Base-by-base conservation (phyloP, 176 grass and related monocot genomes). In the Avena atlantica region DNA sequence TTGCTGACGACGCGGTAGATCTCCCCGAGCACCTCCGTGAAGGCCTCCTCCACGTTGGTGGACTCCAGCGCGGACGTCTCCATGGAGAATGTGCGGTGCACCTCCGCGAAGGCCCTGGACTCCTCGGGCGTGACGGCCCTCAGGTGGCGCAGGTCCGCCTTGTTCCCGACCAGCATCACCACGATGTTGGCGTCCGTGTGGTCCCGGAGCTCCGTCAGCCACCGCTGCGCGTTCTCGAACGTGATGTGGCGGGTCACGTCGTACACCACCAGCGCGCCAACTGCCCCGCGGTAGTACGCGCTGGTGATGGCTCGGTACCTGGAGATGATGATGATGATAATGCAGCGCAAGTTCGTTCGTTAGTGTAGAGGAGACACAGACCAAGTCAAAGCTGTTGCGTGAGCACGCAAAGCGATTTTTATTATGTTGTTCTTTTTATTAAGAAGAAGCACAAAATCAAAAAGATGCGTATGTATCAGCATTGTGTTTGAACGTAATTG, bases 281-380 rank as follows among this genome's bases (percentile, higher is more conserved):
- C 86, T 34, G 92, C 92, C 15, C 92, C 92, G 24, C 92, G 89
- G 83, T 91, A 93, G 86, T 93, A 93, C 0, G 92, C 89, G 75
- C 92, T 93, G 60, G 92, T 93, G 92, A 93, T 93, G 63, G 92
- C 92, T 23, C 92, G 83, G 86, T 91, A 93, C 83, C 92, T 91
- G 51, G 4, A 48, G 12, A 24, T 9, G 64, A 67, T 65, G 27
- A 34, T 34, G 31, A 34, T 34, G 25, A 66, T 64, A 16, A 62
- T 51, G 81, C 87, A 58, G 27, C 7, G 52, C 34, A 14, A 29
- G 52, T 17, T 8, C 64, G 27, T 67, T 36, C 12, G 1, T 2
- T 40, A 40, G 5, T 40, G 5, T 40, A 42, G 40, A 10, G 21
- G n/a, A 9, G 61, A 4, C 53, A 31, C 53, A 31, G 25, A 67